Percentiles rank a stretch among this genome's conserved stretches.
phyloP scores from a whole-genome alignment of 139 green algal genomes.

The Ulvella scutata region DNA sequence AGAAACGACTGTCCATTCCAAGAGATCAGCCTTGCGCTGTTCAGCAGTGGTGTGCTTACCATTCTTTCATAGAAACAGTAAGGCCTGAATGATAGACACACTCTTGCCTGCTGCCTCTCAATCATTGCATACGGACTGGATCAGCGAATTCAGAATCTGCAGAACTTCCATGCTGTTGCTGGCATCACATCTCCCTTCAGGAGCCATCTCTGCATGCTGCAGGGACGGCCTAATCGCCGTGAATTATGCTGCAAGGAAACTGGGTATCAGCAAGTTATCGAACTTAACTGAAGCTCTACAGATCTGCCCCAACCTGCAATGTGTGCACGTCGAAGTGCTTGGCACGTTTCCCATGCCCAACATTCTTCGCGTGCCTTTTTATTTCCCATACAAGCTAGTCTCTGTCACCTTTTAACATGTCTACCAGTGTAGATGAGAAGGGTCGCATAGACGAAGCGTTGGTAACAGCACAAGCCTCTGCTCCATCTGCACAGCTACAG shows the following conservation, averaged over 20 bases:
- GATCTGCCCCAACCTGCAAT: conserved; percentile 57
- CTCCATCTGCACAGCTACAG: too few relatives aligned
- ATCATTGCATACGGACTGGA: too few relatives aligned
- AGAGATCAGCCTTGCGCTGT: conserved; percentile 49
- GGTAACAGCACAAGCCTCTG: too few relatives aligned
- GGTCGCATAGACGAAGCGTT: too few relatives aligned
- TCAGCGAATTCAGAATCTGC: too few relatives aligned
- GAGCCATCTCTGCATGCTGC: not conserved
- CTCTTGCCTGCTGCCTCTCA: not conserved
- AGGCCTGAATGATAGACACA: too few relatives aligned
- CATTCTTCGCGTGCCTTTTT: not conserved
- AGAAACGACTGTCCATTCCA: conserved; percentile 49
- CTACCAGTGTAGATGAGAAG: too few relatives aligned
- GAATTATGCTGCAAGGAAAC: conserved; percentile 72
- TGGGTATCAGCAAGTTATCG: conserved; percentile 68
- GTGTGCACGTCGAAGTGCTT: conserved; percentile 80
- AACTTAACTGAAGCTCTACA: conserved; percentile 41
- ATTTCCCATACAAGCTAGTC: conserved; percentile 2
- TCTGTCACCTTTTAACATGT: too few relatives aligned
- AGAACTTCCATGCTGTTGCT: not conserved
- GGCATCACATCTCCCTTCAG: not conserved
- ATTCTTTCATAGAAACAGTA: too few relatives aligned
- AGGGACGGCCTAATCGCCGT: conserved; percentile 59
- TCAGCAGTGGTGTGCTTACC: conserved; percentile 62
- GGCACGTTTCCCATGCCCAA: conserved; percentile 15